Evolutionary conservation across 108 stramenopile genomes (phyloP).

Genomic region (Stephanodiscus triporus): DNA sequence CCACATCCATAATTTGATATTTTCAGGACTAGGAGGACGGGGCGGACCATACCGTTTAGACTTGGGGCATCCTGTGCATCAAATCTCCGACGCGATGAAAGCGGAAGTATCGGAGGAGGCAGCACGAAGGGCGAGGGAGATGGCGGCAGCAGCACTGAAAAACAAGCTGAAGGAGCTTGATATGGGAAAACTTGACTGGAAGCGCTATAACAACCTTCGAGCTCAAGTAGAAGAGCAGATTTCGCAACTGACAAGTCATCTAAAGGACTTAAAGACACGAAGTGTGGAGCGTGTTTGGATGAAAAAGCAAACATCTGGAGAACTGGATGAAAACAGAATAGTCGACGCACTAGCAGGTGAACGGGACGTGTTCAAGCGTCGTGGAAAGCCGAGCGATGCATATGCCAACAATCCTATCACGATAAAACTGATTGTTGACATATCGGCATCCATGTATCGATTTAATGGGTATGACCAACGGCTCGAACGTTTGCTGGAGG

Average conservation of each 20-base stretch:
- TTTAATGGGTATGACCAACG: slow-evolving; percentile 90
- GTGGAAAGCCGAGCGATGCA: slow-evolving; percentile 58
- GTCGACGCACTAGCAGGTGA: slow-evolving; percentile 89
- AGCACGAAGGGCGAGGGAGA: slow-evolving; percentile 55
- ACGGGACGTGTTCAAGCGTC: slow-evolving; percentile 81
- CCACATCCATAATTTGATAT: background rate
- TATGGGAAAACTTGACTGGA: slow-evolving; percentile 82
- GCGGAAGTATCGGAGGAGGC: slow-evolving; percentile 81
- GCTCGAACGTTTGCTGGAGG: slow-evolving; percentile 78
- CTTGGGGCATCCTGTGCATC: slow-evolving; percentile 82
- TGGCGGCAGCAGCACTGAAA: slow-evolving; percentile 74
- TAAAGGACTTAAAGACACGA: slow-evolving; percentile 57
- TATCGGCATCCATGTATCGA: slow-evolving; percentile 87
- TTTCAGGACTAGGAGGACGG: slow-evolving; percentile 77
- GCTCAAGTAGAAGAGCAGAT: slow-evolving; percentile 63
- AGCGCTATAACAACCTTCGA: slow-evolving; percentile 64
- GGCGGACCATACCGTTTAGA: slow-evolving; percentile 93
- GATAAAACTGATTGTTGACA: slow-evolving; percentile 80
- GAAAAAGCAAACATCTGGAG: slow-evolving; percentile 76
- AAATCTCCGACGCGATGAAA: slow-evolving; percentile 88
- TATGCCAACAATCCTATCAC: slow-evolving; percentile 44
- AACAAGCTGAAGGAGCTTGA: slow-evolving; percentile 74
- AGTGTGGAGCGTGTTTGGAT: slow-evolving; percentile 81
- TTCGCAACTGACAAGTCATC: slow-evolving; percentile 51
- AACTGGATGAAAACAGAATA: slow-evolving; percentile 85